phyloP scores from a whole-genome alignment of 2,329 filamentous ascomycete species.

The Intubia oerlemansii region DNA sequence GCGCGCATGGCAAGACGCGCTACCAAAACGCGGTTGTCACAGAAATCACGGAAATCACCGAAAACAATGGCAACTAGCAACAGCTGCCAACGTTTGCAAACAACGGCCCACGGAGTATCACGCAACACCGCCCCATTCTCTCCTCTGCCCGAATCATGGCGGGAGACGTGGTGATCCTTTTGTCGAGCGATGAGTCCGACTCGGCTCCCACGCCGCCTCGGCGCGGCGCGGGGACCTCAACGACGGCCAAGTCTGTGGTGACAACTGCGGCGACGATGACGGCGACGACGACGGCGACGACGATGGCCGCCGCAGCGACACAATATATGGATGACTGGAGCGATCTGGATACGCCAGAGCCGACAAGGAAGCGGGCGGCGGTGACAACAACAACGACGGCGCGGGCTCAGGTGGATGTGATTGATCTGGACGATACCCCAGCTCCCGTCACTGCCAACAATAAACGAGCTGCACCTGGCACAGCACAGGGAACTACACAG shows the following conservation, averaged over 20 bases:
- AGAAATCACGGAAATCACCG: no score
- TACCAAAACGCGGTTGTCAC: no score
- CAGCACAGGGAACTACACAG: not conserved
- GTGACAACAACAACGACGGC: not conserved
- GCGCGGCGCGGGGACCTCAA: no score
- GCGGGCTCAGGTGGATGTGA: constrained; percentile 1
- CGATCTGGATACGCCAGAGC: not conserved
- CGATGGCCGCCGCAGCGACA: not conserved
- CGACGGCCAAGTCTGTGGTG: not conserved
- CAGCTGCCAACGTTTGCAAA: no score
- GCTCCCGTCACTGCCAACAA: not conserved
- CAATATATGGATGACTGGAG: not conserved
- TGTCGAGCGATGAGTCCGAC: constrained; percentile 5
- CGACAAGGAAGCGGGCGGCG: no score
- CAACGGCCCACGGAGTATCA: no score
- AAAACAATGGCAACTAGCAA: no score
- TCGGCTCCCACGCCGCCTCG: not conserved
- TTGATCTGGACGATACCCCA: constrained; percentile 2
- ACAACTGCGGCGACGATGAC: not conserved
- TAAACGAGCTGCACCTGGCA: not conserved
- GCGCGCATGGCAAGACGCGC: no score
- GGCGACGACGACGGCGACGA: not conserved
- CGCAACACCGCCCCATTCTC: no score
- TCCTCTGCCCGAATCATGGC: no score
- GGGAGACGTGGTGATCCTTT: constrained; percentile 1